Percentiles rank a stretch among this genome's conserved stretches.
phyloP scores from a whole-genome alignment of 1,139 yeast genomes.

The Suhomyces coccinellae region DNA sequence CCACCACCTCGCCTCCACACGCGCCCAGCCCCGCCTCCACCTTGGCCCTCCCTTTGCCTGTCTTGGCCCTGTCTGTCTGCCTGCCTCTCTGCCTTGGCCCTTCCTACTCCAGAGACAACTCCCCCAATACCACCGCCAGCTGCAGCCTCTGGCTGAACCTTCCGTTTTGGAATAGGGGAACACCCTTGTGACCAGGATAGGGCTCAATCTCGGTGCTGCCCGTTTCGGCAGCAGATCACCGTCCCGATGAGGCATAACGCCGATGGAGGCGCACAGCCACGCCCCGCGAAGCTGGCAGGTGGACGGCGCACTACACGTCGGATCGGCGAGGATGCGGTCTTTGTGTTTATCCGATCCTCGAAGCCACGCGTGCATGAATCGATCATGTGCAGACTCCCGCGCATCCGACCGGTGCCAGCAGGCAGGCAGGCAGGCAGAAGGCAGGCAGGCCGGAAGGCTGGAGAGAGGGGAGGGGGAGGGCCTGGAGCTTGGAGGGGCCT shows the following conservation, averaged over 20 bases:
- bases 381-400: constrained; percentile 7
- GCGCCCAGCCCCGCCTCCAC: too few species aligned
- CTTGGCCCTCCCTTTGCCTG: too few species aligned
- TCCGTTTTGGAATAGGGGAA: constrained; percentile 21
- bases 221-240: background rate
- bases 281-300: background rate
- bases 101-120: too few species aligned
- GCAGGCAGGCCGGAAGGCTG: too few species aligned
- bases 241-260: constrained; percentile 1
- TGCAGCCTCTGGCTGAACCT: background rate
- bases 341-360: constrained; percentile 5
- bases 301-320: background rate
- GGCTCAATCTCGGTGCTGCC: constrained; percentile 5
- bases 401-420: constrained; percentile 1
- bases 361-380: constrained; percentile 1
- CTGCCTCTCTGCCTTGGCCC: too few species aligned
- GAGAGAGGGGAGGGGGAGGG: background rate
- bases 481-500: too few species aligned
- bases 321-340: background rate
- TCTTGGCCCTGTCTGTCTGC: too few species aligned
- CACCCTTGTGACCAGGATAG: constrained; percentile 4
- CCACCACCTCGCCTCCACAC: too few species aligned
- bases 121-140: too few species aligned
- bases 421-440: too few species aligned
- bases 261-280: background rate